A percentile compares a stretch with the other conserved stretches of the same genome.
Evolutionary conservation across 495 filamentous ascomycete species (phyloP).

Genomic region (Penicillium egyptiacum): DNA sequence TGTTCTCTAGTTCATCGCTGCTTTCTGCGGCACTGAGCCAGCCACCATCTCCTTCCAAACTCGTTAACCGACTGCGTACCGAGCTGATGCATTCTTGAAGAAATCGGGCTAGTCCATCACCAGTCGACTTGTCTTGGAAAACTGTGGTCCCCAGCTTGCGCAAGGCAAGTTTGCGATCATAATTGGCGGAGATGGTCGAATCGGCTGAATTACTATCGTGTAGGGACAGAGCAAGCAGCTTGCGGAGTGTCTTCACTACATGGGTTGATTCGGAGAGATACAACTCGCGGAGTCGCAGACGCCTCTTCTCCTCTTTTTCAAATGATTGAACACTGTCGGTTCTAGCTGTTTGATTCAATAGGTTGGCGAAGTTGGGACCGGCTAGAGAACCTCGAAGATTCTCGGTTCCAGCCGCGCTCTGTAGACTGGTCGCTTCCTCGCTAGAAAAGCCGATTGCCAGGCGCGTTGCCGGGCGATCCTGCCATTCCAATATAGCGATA

Average conservation of each 20-base stretch:
- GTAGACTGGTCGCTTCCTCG: conserved; percentile 65
- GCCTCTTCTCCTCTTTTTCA: conserved; percentile 55
- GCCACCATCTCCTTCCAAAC: conserved; percentile 48
- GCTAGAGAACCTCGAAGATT: conserved; percentile 53
- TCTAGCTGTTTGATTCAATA: conserved; percentile 34
- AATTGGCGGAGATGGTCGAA: neutral
- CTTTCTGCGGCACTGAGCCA: conserved; percentile 52
- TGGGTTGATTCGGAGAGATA: conserved; percentile 68
- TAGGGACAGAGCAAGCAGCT: conserved; percentile 42
- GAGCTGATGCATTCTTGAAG: conserved; percentile 45
- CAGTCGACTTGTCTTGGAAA: conserved; percentile 33
- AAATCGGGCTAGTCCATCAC: conserved; percentile 29
- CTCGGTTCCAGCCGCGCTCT: conserved; percentile 61
- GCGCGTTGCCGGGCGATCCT: conserved; percentile 64
- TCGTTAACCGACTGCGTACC: conserved; percentile 45
- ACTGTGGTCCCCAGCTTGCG: conserved; percentile 32
- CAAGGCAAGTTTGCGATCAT: conserved; percentile 25
- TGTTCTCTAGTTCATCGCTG: conserved; percentile 54
- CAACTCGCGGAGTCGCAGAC: conserved; percentile 59
- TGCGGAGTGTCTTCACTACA: conserved; percentile 44
- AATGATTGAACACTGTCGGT: conserved; percentile 57
- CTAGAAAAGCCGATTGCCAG: conserved; percentile 65
- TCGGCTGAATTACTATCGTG: conserved; percentile 22
- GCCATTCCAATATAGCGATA: conserved; percentile 79
- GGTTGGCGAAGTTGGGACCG: conserved; percentile 41